Evolutionary conservation across 108 stramenopile genomes (phyloP), one percentile per base, ranked within the genome.

Genomic region (Chaetoceros tenuissimus): DNA sequence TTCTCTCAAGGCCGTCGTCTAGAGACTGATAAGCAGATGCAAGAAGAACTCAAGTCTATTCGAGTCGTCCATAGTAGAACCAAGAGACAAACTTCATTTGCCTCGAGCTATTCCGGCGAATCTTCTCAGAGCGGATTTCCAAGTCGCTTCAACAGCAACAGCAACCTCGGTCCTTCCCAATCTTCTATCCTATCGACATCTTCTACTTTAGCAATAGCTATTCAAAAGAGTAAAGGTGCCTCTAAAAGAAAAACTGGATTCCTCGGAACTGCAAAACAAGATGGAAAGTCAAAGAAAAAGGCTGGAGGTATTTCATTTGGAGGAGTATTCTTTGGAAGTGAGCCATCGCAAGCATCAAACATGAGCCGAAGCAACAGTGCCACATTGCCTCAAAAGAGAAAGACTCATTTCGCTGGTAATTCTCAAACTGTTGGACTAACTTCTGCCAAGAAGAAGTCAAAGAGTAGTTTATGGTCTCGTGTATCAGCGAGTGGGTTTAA

Each of bases 1-100:
- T 94, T 96, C 51, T 82, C 92, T 20, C 75, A 82, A 16, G 81
- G 81, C 53, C 82, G 83, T 23, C 58, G 86, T 24, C 85, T 89
- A 54, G 92, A 93, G 52, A 86, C 89, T 55, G 87, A 89, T 60
- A 69, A 65, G 25, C 64, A 43, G 29, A 82, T 87, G 69, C 82
- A 79, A 53, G 54, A 73, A 24, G 91, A 93, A 45, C 64, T 93
- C 23, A 80, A 72, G 46, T 55, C 74, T 24, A 93, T 93, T 53
- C 25, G 2, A 47, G 64, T 20, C 34, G 34, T 40, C 8, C 34
- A 40, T 10, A 40, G 5, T 5, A 13, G 34, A 13, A 13, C 34
- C 13, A 40, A 40, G 13, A 5, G 34, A 5, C 34, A 40, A 40
- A 40, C 34, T 40, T 40, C 34, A 13, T 40, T 40, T 40, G 34